Evolutionary conservation across 805 yeast genomes (phyloP).

Genomic region (Metschnikowia rubicola): DNA sequence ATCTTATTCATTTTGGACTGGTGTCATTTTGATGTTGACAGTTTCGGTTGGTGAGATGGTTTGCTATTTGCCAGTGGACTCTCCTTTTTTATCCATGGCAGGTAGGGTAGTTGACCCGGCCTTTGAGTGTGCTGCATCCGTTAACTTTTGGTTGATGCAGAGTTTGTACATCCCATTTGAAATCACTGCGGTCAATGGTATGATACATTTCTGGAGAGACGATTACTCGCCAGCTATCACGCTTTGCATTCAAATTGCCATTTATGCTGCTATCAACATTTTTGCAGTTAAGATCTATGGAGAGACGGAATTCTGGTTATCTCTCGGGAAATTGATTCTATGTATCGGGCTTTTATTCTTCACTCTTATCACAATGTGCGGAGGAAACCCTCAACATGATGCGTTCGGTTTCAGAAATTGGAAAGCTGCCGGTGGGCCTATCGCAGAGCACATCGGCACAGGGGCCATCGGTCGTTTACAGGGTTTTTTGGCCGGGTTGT

Average conservation of each 20-base stretch:
- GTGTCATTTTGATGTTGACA: slow-evolving; percentile 28
- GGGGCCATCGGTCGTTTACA: slow-evolving; percentile 40
- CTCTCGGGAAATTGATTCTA: slow-evolving; percentile 56
- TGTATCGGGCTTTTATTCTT: slow-evolving; percentile 74
- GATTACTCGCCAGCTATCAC: slow-evolving; percentile 49
- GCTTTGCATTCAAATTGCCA: slow-evolving; percentile 39
- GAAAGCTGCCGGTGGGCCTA: slow-evolving; percentile 36
- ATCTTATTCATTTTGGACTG: slow-evolving; percentile 31
- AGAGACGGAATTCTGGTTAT: slow-evolving; percentile 77
- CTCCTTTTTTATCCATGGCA: slow-evolving; percentile 37
- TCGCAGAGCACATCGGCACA: slow-evolving; percentile 36
- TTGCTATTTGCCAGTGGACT: slow-evolving; percentile 32
- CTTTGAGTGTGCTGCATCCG: slow-evolving; percentile 32
- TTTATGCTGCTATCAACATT: slow-evolving; percentile 48
- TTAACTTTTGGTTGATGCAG: slow-evolving; percentile 42
- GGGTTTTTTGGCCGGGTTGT: slow-evolving; percentile 40
- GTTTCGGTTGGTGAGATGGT: slow-evolving; percentile 40
- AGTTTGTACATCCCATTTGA: slow-evolving; percentile 31
- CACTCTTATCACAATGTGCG: slow-evolving; percentile 79
- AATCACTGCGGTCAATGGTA: slow-evolving; percentile 42
- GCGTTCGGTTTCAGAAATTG: slow-evolving; percentile 50
- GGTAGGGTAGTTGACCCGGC: slow-evolving; percentile 39
- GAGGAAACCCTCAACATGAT: slow-evolving; percentile 73
- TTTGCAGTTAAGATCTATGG: slow-evolving; percentile 77
- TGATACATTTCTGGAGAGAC: slow-evolving; percentile 51